These are phyloP conservation scores for Chalara sp. DNA, from an alignment of 2,329 filamentous ascomycete genomes.

Conservation along the genomic window DNA sequence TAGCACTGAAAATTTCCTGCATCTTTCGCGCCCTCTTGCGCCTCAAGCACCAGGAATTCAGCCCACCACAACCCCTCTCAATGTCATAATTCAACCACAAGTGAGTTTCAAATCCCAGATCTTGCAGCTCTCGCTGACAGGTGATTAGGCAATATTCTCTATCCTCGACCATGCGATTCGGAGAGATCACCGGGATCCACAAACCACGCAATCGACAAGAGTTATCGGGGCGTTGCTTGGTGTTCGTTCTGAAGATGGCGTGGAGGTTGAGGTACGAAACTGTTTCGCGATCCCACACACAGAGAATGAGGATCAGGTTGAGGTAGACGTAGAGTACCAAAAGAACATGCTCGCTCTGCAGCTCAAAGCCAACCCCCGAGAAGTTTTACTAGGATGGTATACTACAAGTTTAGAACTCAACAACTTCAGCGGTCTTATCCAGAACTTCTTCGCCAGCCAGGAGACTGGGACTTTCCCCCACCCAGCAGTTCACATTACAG, in stretches of 20 bases:
- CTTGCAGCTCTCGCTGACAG: neutral
- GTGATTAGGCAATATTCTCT: slow-evolving; percentile 57
- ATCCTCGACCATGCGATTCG: slow-evolving; percentile 92
- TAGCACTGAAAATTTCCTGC: slow-evolving; percentile 76
- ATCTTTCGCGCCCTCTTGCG: slow-evolving; percentile 87
- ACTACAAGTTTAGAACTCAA: slow-evolving; percentile 95
- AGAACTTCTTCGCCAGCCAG: slow-evolving; percentile 98
- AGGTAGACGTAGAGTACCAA: slow-evolving; percentile 99
- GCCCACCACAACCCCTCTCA: slow-evolving; percentile 83
- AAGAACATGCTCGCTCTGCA: slow-evolving; percentile 98
- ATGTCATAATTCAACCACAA: slow-evolving; percentile 92
- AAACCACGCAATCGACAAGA: slow-evolving; percentile 71
- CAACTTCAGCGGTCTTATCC: slow-evolving; percentile 96
- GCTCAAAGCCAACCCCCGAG: slow-evolving; percentile 87
- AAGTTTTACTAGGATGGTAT: slow-evolving; percentile 96
- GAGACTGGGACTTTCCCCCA: slow-evolving; percentile 96
- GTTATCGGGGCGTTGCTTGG: slow-evolving; percentile 96
- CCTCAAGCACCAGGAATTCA: slow-evolving; percentile 73
- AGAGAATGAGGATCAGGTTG: slow-evolving; percentile 96
- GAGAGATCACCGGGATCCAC: slow-evolving; percentile 43
- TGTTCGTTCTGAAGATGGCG: slow-evolving; percentile 90
- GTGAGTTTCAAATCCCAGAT: slow-evolving; percentile 41
- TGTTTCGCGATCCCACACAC: slow-evolving; percentile 98
- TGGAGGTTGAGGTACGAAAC: slow-evolving; percentile 90
- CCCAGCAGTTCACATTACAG: slow-evolving; percentile 94